Evolutionary conservation across 2,329 filamentous ascomycete genomes (phyloP), one percentile per base, ranked within the genome.

Genomic region (Apiospora rasikravindrae): DNA sequence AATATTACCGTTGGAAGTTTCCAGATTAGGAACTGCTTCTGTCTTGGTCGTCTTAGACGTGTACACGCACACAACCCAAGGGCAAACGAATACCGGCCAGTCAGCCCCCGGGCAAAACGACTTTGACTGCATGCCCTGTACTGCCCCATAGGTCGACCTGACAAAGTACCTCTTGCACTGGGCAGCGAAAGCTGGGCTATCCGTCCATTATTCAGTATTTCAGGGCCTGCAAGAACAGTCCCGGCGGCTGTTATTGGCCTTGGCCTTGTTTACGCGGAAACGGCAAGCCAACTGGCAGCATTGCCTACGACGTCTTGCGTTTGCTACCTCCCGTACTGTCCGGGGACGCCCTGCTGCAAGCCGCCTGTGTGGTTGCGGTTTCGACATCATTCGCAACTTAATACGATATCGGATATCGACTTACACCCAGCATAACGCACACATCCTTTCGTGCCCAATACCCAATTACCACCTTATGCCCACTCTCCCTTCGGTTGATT

Each of bases 381-480:
- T 26, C 24, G n/a, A 13, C 24, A 24, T 26, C n/a, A 19, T 26
- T n/a, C 24, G 24, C 51, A 5, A 57, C 26, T 57, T 57, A n/a
- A 33, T 33, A 33, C 26, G 26, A 61, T 61, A 11, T 33, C 33
- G 33, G 33, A 37, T 37, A 37, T 61, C 5, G 29, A 61, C 53
- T 61, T 61, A 61, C 29, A 61, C 53, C 53, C 14, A 53, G 24
- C 47, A 26, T 13, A 26, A 53, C 49, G 24, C 10, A 53, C 49
- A 10, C 49, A 61, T 22, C 29, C 53, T 37, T 61, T 64, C 19
- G 33, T 64, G 57, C 57, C 57, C 57, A 64, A 64, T 64, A 40
- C 53, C 45, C 45, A 47, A 47, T 42, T 11, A 42, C 19, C 14
- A 7, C 26, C 29, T 61, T 61, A 33, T 33, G 16, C 29, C 53